Evolutionary conservation across 345 rosid genomes (phyloP), one percentile per base, ranked within the genome.

Genomic region (Murraya paniculata): DNA sequence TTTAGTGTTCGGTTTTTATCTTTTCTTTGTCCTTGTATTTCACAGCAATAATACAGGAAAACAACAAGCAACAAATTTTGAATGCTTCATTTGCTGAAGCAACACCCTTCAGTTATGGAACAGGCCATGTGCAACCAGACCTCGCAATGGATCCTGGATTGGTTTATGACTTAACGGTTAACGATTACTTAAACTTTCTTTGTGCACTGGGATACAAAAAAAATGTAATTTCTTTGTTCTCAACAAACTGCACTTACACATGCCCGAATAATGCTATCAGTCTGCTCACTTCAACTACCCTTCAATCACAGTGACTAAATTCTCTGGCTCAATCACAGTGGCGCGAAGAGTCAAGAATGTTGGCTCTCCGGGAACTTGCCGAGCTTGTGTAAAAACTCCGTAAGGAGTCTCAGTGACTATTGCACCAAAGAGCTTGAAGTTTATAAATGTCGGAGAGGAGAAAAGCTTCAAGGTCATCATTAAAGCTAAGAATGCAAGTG

Each of bases 81-180:
- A 86, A 88, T 58, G 78, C 85, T 53, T 78, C 88, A 41, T 41
- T 72, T 71, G 16, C 53, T 73, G 75, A 80, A 73, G 94, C 97
- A 64, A 88, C 89, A 13, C 93, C 98, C 3, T 96, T 96, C 33
- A 84, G 84, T 74, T 91, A 82, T 3, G 98, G 97, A 14, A 89
- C 97, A 27, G 99, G 97, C 72, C 97, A 96, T 71, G 80, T 88
- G 21, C 89, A 85, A 67, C 99, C 99, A 74, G 92, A 92, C 81
- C 85, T 73, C 7, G 98, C 97, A 3, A 76, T 86, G 82, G 89
- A 92, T 84, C 98, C 98, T 0, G 97, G 99, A 35, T 74, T 94
- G 56, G 91, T 96, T 36, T 96, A 91, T 64, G 97, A 94, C 78
- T 75, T 85, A 36, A 31, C 78, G 6, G 36, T 72, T 30, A 74